Base-by-base conservation (phyloP, 129 eudicot species). In the Smallanthus sonchifolius region DNA sequence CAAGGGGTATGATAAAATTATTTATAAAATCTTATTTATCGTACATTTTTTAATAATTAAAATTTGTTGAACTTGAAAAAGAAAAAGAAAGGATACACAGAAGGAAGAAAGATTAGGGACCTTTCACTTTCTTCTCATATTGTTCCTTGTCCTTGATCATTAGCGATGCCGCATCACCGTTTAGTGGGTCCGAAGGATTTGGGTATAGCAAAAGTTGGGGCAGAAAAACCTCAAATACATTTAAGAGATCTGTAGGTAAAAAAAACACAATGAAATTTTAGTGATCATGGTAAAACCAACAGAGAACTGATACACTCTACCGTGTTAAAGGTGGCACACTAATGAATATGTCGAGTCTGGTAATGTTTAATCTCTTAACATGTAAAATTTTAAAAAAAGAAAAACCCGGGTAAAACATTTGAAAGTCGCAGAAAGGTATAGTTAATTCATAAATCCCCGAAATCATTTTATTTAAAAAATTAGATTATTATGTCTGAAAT, bases 91-190 rank as follows among this genome's bases (percentile, higher is more conserved):
- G 9, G 13, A 10, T 24, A 28, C n/a, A n/a, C 4, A 57, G 30
- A 28, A 68, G 28, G 30, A 28, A 68, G 28, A 43, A 62, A 47
- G 62, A 20, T 14, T 5, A 63, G 4, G 56, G 42, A 90, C 96
- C 96, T 87, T 82, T 90, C 39, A 90, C 96, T 90, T 90, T 90
- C 78, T 85, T 88, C 69, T 90, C 96, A 39, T 90, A 90, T 77
- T 90, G 85, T n/a, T 79, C 85, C 69, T 81, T 70, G 54, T 90
- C 96, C 62, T 85, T 90, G 82, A 87, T 85, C 96, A 90, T 87
- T 20, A 90, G 69, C 20, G 91, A 85, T 17, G 93, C 96, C 38
- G 96, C 96, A 81, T 90, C 96, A 66, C 94, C 91, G 30, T 90
- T 90, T 72, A 90, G 57, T 36, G 96, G 96, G 79, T 90, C 93